phyloP scores from a whole-genome alignment of 1,284 basidiomycete species.

The Anthracocystis setariae region DNA sequence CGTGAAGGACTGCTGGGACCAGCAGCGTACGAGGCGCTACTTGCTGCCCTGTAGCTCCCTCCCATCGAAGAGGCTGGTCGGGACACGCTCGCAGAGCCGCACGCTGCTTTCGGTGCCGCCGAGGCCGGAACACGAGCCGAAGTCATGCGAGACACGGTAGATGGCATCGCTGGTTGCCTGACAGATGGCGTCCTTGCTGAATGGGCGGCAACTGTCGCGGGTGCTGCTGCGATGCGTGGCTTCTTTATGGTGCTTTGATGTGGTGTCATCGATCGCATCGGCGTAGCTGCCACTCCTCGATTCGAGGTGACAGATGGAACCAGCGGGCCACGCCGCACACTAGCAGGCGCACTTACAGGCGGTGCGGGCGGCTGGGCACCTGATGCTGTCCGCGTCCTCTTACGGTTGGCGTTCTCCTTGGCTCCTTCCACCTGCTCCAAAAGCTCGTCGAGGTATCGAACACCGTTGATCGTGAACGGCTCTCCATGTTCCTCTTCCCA shows the following conservation, averaged over 20 bases:
- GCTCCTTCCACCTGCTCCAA: constrained; percentile 52
- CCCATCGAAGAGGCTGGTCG: constrained; percentile 38
- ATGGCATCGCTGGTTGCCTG: constrained; percentile 17
- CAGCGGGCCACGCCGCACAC: constrained; percentile 30
- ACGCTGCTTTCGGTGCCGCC: constrained; percentile 22
- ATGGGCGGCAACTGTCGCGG: constrained; percentile 24
- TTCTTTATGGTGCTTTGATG: constrained; percentile 40
- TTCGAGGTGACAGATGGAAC: constrained; percentile 29
- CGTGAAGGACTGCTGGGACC: constrained; percentile 41
- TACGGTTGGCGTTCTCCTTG: constrained; percentile 50
- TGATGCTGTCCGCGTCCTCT: constrained; percentile 32
- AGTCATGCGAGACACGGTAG: constrained; percentile 25
- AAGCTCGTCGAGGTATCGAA: constrained; percentile 82
- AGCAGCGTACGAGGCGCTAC: constrained; percentile 31
- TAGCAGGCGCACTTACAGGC: constrained; percentile 30
- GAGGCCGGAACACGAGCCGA: constrained; percentile 36
- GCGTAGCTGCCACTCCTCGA: constrained; percentile 29
- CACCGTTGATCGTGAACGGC: constrained; percentile 85
- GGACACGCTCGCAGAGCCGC: constrained; percentile 20
- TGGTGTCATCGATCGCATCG: constrained; percentile 36
- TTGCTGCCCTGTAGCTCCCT: constrained; percentile 22
- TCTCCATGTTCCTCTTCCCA: constrained; percentile 86
- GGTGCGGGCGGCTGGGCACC: constrained; percentile 21
- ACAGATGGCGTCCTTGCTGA: constrained; percentile 20
- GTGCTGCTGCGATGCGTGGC: constrained; percentile 31